Evolutionary conservation across 768 basidiomycete genomes (phyloP).

Genomic region (Amanita pseudoporphyria): DNA sequence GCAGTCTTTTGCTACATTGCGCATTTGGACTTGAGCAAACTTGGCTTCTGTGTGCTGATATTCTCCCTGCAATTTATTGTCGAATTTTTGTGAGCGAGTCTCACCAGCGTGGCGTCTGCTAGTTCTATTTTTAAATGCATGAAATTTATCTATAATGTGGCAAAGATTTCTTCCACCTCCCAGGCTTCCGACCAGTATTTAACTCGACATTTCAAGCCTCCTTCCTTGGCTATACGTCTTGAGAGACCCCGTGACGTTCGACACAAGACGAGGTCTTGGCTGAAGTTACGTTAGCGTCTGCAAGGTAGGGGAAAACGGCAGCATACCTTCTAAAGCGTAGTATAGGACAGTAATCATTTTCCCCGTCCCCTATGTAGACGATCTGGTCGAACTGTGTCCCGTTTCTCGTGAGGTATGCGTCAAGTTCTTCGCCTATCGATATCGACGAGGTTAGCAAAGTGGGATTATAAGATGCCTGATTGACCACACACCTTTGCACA

Average conservation of each 20-base stretch:
- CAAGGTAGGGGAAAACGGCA: conserved; percentile 9
- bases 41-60: background rate
- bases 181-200: conserved; percentile 91
- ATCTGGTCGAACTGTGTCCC: conserved; percentile 61
- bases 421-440: conserved; percentile 78
- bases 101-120: conserved; percentile 6
- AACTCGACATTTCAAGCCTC: conserved; percentile 66
- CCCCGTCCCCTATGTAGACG: conserved; percentile 89
- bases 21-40: conserved; percentile 7
- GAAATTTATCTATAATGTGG: conserved; percentile 19
- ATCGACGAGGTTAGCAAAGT: background rate
- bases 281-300: conserved; percentile 16
- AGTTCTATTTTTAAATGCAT: background rate
- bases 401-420: conserved; percentile 61
- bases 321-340: conserved; percentile 63
- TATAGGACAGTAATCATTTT: conserved; percentile 93
- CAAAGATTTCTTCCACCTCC: conserved; percentile 88
- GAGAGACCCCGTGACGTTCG: conserved; percentile 72
- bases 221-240: conserved; percentile 67
- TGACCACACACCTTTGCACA: conserved; percentile 82
- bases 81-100: conserved; percentile 14
- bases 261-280: conserved; percentile 79
- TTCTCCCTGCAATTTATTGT: conserved; percentile 9
- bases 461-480: background rate
- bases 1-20: conserved; percentile 6